Conservation (phyloP, 2,329 filamentous ascomycete genomes). For the Didymella keratinophila region DNA sequence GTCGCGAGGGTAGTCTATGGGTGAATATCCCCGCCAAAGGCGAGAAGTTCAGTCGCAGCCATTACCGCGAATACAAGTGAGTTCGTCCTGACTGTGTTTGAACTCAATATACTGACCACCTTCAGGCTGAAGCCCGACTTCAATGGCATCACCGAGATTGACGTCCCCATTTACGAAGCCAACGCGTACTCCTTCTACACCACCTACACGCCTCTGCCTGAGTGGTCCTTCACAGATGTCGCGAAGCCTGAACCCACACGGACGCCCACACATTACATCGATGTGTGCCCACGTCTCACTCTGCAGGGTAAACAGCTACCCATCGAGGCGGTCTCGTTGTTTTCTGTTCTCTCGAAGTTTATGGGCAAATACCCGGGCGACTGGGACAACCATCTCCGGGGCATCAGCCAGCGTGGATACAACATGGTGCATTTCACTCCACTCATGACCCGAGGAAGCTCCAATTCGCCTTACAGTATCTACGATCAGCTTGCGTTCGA, state of each 20-base stretch:
- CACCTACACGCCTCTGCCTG: constrained; percentile 86
- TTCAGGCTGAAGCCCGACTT: constrained; percentile 86
- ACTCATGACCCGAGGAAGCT: constrained; percentile 83
- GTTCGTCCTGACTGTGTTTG: constrained; percentile 40
- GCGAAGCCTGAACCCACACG: constrained; percentile 65
- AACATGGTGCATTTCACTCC: constrained; percentile 99
- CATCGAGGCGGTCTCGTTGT: constrained; percentile 85
- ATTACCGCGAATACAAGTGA: constrained; percentile 90
- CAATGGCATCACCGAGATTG: constrained; percentile 88
- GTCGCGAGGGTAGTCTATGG: constrained; percentile 92
- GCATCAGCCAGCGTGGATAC: constrained; percentile 90
- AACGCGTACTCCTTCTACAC: constrained; percentile 95
- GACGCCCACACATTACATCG: constrained; percentile 87
- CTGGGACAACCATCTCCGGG: constrained; percentile 87
- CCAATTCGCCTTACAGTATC: constrained; percentile 97
- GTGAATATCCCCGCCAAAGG: constrained; percentile 88
- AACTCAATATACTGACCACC: neutral
- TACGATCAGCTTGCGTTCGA: constrained; percentile 93
- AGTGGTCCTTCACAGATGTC: constrained; percentile 69
- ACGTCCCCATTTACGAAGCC: constrained; percentile 80
- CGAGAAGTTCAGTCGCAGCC: constrained; percentile 75
- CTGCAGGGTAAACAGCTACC: constrained; percentile 79
- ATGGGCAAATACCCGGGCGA: constrained; percentile 91
- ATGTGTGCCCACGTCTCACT: constrained; percentile 83
- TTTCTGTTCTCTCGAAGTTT: constrained; percentile 96